Percentiles rank a stretch among this genome's conserved stretches.
phyloP scores from a whole-genome alignment of 1,284 basidiomycete genomes.

The Marasmius oreades region DNA sequence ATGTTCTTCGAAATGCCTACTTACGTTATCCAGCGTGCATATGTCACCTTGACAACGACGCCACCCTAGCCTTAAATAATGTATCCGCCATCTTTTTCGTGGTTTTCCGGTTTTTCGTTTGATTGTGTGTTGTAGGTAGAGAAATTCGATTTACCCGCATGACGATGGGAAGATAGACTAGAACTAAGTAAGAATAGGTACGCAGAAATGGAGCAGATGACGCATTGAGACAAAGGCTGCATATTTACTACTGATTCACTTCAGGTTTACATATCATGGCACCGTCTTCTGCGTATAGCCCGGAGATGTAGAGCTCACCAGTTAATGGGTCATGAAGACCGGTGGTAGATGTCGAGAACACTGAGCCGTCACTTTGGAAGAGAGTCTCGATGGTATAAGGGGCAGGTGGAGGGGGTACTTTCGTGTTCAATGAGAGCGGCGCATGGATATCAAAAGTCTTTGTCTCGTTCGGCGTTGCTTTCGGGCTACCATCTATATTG shows the following conservation, averaged over 20 bases:
- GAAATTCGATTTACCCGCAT: not conserved
- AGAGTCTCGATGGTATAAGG: conserved; percentile 48
- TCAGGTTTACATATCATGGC: conserved; percentile 43
- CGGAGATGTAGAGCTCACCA: conserved; percentile 47
- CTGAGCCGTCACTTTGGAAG: conserved; percentile 61
- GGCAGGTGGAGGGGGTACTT: conserved; percentile 32
- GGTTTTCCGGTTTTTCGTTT: not conserved
- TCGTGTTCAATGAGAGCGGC: conserved; percentile 40
- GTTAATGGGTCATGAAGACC: conserved; percentile 44
- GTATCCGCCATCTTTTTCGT: not conserved
- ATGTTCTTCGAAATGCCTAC: not conserved
- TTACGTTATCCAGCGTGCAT: not conserved
- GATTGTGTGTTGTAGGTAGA: conserved; percentile 2
- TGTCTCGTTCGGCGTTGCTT: conserved; percentile 7
- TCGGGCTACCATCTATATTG: conserved; percentile 5
- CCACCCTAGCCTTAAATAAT: not conserved
- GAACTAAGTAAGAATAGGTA: not conserved
- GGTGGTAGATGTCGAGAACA: conserved; percentile 49
- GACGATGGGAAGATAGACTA: not conserved
- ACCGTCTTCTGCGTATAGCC: conserved; percentile 54
- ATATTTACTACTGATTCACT: conserved; percentile 3
- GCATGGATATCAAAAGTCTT: conserved; percentile 38
- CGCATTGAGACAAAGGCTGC: no score
- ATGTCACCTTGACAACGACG: not conserved
- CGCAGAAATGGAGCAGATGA: no score